Conservation (phyloP, 2,329 filamentous ascomycete genomes). For the Onygena corvina region DNA sequence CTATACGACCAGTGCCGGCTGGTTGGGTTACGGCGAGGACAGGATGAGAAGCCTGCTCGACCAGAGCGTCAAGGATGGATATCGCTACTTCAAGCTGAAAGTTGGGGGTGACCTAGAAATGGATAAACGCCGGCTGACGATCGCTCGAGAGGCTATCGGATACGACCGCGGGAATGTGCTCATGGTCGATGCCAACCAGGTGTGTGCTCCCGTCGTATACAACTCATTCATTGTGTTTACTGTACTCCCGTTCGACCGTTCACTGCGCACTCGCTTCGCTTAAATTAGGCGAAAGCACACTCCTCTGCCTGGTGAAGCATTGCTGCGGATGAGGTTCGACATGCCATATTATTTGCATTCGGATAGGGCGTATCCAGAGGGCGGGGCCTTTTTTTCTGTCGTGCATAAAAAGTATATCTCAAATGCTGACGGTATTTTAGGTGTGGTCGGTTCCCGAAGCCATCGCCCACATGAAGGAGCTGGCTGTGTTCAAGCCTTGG, state of each 20-base stretch:
- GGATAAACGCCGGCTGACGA: slow-evolving; percentile 56
- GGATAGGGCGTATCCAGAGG: too few relatives aligned
- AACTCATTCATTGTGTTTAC: background rate
- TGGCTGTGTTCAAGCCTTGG: slow-evolving; percentile 68
- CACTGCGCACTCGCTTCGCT: background rate
- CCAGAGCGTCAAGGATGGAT: slow-evolving; percentile 65
- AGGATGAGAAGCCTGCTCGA: slow-evolving; percentile 66
- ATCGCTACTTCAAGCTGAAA: slow-evolving; percentile 83
- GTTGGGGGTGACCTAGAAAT: slow-evolving; percentile 62
- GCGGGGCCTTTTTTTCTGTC: too few relatives aligned
- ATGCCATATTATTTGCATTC: background rate
- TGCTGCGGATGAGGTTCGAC: background rate
- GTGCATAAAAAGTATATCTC: too few relatives aligned
- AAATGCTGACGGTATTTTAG: too few relatives aligned
- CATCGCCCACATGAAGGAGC: slow-evolving; percentile 71
- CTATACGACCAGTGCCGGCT: slow-evolving; percentile 82
- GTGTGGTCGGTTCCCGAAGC: slow-evolving; percentile 84
- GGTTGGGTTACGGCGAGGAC: slow-evolving; percentile 81
- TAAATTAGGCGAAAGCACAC: background rate
- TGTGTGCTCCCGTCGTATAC: slow-evolving; percentile 21
- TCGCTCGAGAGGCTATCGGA: slow-evolving; percentile 68
- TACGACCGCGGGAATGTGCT: slow-evolving; percentile 73
- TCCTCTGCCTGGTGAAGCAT: background rate
- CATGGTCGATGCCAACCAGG: slow-evolving; percentile 89
- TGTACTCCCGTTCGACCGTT: background rate